Conservation (phyloP, 306 rosid species). For the Myrica gale region DNA sequence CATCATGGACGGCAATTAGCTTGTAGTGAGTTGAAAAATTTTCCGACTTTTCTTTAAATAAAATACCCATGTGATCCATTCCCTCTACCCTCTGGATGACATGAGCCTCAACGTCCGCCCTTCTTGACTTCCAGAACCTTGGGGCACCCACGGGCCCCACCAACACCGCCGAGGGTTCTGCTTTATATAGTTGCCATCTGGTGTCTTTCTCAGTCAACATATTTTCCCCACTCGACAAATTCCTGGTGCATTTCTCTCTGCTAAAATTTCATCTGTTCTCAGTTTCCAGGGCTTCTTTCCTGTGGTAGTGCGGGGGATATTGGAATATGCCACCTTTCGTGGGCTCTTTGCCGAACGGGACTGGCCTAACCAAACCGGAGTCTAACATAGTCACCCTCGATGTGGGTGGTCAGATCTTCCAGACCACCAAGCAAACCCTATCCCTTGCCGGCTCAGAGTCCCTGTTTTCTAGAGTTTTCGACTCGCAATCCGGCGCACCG, state of each 20-base stretch:
- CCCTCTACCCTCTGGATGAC: conserved; percentile 5
- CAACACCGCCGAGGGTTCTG: not conserved
- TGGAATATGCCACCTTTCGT: conserved; percentile 48
- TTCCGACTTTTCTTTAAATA: not conserved
- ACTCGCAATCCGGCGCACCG: conserved; percentile 28
- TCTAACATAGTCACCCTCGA: conserved; percentile 68
- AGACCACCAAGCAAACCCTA: conserved; percentile 85
- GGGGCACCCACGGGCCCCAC: not conserved
- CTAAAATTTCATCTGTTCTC: not conserved
- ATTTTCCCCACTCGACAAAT: not conserved
- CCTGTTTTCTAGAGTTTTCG: conserved; percentile 50
- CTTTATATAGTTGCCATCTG: not conserved
- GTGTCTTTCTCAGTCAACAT: not conserved
- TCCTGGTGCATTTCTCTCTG: not conserved
- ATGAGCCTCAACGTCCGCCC: not conserved
- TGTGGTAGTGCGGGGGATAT: not conserved
- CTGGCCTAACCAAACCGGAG: conserved; percentile 28
- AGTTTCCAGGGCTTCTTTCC: not conserved
- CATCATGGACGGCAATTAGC: conserved; percentile 23
- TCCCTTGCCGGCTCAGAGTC: conserved; percentile 59
- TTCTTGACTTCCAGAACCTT: conserved; percentile 35
- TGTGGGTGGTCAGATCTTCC: conserved; percentile 80
- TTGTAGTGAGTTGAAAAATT: not conserved
- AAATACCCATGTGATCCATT: not conserved
- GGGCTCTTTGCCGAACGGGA: conserved; percentile 21